A percentile compares a stretch with the other conserved stretches of the same genome.
phyloP scores from a whole-genome alignment of 306 rosid species.

The Lathyrus tuberosus region DNA sequence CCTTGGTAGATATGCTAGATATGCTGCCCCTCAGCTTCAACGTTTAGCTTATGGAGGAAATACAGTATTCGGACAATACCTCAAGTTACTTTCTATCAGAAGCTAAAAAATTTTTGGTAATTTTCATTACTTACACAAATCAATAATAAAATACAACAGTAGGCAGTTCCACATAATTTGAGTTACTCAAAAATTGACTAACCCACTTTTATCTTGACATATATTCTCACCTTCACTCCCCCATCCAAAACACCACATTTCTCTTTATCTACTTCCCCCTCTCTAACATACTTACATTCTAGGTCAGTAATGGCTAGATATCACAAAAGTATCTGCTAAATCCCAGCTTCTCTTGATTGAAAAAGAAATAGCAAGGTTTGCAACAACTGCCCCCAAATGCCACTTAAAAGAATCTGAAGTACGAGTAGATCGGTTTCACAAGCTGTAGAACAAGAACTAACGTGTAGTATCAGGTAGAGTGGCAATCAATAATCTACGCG shows the following conservation, averaged over 20 bases:
- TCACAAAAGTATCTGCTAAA: conserved; percentile 37
- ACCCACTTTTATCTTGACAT: conserved; percentile 26
- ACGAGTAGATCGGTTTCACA: conserved; percentile 36
- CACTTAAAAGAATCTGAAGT: conserved; percentile 24
- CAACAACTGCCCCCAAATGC: conserved; percentile 18
- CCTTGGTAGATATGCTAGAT: too few species aligned
- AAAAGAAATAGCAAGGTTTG: conserved; percentile 49
- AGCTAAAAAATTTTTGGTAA: conserved; percentile 30
- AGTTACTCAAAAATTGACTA: conserved; percentile 37
- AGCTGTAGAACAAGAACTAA: conserved; percentile 29
- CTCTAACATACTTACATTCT: conserved; percentile 33
- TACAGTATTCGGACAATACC: too few species aligned
- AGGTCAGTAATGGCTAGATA: conserved; percentile 37
- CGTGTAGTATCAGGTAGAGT: conserved; percentile 11
- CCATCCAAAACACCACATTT: conserved; percentile 35
- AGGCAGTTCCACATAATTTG: conserved; percentile 30
- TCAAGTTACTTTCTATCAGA: not conserved
- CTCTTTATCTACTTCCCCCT: conserved; percentile 33
- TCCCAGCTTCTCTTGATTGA: conserved; percentile 49
- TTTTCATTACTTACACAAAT: conserved; percentile 50
- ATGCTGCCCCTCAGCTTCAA: too few species aligned
- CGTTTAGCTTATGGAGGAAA: too few species aligned
- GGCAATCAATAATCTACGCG: conserved; percentile 64
- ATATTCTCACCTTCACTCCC: conserved; percentile 10
- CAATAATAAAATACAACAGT: conserved; percentile 53